Percentiles rank a stretch among this genome's conserved stretches.
Conservation (phyloP, 768 basidiomycete genomes). For the Pisolithus marmoratus region DNA sequence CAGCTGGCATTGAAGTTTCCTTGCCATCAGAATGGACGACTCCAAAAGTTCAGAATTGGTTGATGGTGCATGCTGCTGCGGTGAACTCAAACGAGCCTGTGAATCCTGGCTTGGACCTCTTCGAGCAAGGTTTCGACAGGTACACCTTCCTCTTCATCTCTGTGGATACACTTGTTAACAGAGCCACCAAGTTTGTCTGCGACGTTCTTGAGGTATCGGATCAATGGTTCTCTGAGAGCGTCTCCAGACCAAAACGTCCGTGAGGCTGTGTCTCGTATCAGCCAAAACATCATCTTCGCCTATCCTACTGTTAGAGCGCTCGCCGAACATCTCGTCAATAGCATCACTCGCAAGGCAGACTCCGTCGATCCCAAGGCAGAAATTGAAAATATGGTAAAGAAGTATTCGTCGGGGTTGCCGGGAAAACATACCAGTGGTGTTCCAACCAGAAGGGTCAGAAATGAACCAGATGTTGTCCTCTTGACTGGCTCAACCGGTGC, state of each 20-base stretch:
- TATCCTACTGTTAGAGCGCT: slow-evolving; percentile 32
- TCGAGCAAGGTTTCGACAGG: slow-evolving; percentile 35
- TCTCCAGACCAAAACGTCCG: slow-evolving; percentile 7
- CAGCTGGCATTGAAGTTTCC: slow-evolving; percentile 16
- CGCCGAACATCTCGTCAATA: slow-evolving; percentile 21
- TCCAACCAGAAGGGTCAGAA: neutral
- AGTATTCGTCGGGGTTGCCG: slow-evolving; percentile 25
- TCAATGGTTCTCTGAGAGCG: slow-evolving; percentile 25
- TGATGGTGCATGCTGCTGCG: slow-evolving; percentile 16
- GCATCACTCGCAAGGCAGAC: neutral
- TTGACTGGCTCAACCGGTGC: slow-evolving; percentile 31
- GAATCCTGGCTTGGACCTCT: slow-evolving; percentile 15
- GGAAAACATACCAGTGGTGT: slow-evolving; percentile 2
- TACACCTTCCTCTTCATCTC: neutral
- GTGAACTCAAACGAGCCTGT: slow-evolving; percentile 8
- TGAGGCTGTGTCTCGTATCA: slow-evolving; percentile 14
- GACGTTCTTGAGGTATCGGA: slow-evolving; percentile 34
- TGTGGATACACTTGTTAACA: neutral
- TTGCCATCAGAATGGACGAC: slow-evolving; percentile 21
- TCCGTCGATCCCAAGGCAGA: neutral
- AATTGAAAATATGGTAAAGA: slow-evolving; percentile 35
- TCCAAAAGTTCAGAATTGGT: slow-evolving; percentile 19
- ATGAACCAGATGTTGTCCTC: slow-evolving; percentile 24
- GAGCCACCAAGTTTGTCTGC: slow-evolving; percentile 26
- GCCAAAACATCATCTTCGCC: slow-evolving; percentile 40